Evolutionary conservation across 169 alveolate genomes (phyloP).

Genomic region (Cyclospora cayetanensis): DNA sequence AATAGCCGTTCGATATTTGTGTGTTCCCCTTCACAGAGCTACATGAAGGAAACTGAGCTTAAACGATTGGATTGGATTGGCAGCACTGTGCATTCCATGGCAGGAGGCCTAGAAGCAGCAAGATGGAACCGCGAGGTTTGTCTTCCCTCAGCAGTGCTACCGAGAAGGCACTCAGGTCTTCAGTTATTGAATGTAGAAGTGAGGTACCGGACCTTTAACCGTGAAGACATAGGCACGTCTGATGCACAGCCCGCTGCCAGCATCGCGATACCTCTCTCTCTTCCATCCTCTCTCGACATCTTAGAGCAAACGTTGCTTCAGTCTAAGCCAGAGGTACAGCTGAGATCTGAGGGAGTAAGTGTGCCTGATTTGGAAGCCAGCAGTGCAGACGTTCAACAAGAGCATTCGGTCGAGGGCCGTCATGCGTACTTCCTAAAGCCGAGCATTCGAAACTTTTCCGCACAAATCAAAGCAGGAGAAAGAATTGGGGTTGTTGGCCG

Average conservation of each 20-base stretch:
- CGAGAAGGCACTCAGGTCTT: background rate
- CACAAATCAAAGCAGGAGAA: constrained; percentile 81
- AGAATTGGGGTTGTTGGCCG: constrained; percentile 89
- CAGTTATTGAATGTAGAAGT: constrained; percentile 4
- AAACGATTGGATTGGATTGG: background rate
- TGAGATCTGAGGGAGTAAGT: too few species aligned
- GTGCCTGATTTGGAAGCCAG: constrained; percentile 31
- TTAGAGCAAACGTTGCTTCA: too few species aligned
- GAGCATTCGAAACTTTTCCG: constrained; percentile 77
- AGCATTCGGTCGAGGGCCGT: background rate
- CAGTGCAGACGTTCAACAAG: background rate
- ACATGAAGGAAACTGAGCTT: background rate
- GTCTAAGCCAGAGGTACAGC: background rate
- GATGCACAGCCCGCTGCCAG: background rate
- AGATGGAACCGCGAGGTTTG: background rate
- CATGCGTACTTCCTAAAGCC: constrained; percentile 76
- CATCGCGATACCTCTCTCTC: too few species aligned
- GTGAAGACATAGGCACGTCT: background rate
- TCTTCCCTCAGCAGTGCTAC: background rate
- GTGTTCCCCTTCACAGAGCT: constrained; percentile 32
- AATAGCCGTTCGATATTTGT: too few species aligned
- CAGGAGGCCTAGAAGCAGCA: background rate
- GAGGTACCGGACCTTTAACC: constrained; percentile 24
- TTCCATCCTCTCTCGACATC: too few species aligned
- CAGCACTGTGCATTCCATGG: background rate